Conservation (phyloP, 2,329 filamentous ascomycete species). For the Xylariales sp. region DNA sequence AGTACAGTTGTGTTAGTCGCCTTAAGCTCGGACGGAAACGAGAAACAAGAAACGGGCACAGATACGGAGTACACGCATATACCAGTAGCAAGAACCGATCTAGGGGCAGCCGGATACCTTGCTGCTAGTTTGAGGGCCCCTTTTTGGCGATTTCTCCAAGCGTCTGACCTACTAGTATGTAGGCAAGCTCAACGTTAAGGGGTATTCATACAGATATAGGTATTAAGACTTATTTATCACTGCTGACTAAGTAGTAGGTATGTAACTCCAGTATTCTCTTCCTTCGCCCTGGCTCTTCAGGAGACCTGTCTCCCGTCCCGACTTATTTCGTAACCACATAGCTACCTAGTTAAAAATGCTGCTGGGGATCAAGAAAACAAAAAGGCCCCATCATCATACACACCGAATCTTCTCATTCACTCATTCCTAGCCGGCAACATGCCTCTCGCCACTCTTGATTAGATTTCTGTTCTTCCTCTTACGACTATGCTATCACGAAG, state of each 20-base stretch:
- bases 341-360: conserved; percentile 6
- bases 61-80: no score
- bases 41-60: no score
- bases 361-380: not conserved
- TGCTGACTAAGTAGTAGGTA: conserved; percentile 16
- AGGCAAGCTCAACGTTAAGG: no score
- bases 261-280: conserved; percentile 11
- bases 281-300: conserved; percentile 2
- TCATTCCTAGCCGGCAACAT: conserved; percentile 24
- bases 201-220: conserved; percentile 24
- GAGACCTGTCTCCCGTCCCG: conserved; percentile 8
- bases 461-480: conserved; percentile 9
- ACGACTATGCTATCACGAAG: conserved; percentile 19
- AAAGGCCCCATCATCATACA: conserved; percentile 14
- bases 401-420: conserved; percentile 31
- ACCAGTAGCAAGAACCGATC: no score
- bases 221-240: conserved; percentile 32
- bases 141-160: no score
- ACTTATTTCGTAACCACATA: conserved; percentile 10
- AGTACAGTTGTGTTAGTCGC: no score
- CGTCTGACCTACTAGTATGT: no score
- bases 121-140: no score
- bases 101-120: no score
- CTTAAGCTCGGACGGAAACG: no score
- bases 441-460: conserved; percentile 9